These are phyloP conservation scores for Apiospora phragmitis DNA, from an alignment of 2,329 filamentous ascomycete genomes.

Conservation along the genomic window DNA sequence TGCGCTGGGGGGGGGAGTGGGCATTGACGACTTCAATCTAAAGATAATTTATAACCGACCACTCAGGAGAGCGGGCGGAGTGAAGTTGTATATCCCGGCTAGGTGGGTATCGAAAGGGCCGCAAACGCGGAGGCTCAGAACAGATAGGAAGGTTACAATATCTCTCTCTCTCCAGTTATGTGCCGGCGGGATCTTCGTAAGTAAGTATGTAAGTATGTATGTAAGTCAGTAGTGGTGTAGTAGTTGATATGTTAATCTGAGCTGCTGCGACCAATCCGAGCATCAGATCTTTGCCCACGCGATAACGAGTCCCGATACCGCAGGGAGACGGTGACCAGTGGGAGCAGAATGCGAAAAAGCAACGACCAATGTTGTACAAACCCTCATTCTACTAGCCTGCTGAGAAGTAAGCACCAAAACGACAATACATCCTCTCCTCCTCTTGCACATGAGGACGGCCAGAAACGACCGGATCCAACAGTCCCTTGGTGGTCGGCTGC, in stretches of 20 bases:
- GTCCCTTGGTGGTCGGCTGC: not conserved
- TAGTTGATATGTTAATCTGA: not conserved
- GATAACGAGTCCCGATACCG: slow-evolving; percentile 1
- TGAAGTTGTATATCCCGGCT: not conserved
- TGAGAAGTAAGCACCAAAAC: not conserved
- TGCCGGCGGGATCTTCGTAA: not conserved
- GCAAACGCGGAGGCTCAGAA: not conserved
- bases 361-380: not conserved
- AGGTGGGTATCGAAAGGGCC: slow-evolving; percentile 4
- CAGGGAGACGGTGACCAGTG: not conserved
- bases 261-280: not conserved
- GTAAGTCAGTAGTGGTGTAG: not conserved
- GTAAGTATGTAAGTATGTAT: not conserved
- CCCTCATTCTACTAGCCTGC: not conserved
- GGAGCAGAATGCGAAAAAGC: slow-evolving; percentile 2
- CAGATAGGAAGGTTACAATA: slow-evolving; percentile 10
- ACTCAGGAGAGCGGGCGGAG: not conserved
- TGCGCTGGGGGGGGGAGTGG: not conserved
- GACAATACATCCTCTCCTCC: not conserved
- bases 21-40: slow-evolving; percentile 2
- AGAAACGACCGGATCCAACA: not conserved
- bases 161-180: not conserved
- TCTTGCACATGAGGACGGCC: not conserved
- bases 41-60: slow-evolving; percentile 1
- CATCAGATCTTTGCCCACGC: not conserved